Base-by-base conservation (phyloP, 164 flowering plant species). In the Liquidambar formosana region DNA sequence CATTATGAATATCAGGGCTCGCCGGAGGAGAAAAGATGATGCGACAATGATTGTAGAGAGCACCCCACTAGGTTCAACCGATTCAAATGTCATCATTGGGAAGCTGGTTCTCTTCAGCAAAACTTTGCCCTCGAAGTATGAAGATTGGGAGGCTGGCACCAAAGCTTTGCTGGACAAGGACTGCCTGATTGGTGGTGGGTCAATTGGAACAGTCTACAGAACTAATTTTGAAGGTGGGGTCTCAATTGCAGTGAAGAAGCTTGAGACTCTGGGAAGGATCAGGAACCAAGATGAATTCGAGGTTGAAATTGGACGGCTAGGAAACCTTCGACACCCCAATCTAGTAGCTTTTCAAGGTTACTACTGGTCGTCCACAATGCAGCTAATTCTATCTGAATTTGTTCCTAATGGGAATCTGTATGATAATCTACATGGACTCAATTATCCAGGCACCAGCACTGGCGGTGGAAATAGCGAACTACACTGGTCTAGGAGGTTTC, bases 101-200 rank as follows among this genome's bases (percentile, higher is more conserved):
- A 96, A 96, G 79, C 71, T 96, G 71, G 99, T 96, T 69, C 86
- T 96, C 54, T 96, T 96, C 81, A 91, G 94, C 86, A 91, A 91
- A 77, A 89, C 79, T 68, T 75, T 96, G 75, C 97, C 99, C 1
- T 86, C 99, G 1, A 93, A 80, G 75, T 96, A 96, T 67, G 97
- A 91, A 75, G 98, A 96, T 62, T 96, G 98, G 97, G 97, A 93
- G 77, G 85, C 96, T 1, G 99, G 99, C 12, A 92, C 97, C 33
- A 89, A 88, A 73, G 96, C 99, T 52, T 81, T 96, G 78, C 93
- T 96, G 19, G 97, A 93, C 66, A 93, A 92, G 72, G 97, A 93
- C 21, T 81, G 87, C 70, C 25, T 92, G 48, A 84, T 96, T 28
- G 99, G 98, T 13, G 86, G 86, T 13, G 99, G 99, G 5, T 85